Evolutionary conservation across 2,329 filamentous ascomycete species (phyloP), one percentile per base, ranked within the genome.

Genomic region (Paracamarosporium sp.): DNA sequence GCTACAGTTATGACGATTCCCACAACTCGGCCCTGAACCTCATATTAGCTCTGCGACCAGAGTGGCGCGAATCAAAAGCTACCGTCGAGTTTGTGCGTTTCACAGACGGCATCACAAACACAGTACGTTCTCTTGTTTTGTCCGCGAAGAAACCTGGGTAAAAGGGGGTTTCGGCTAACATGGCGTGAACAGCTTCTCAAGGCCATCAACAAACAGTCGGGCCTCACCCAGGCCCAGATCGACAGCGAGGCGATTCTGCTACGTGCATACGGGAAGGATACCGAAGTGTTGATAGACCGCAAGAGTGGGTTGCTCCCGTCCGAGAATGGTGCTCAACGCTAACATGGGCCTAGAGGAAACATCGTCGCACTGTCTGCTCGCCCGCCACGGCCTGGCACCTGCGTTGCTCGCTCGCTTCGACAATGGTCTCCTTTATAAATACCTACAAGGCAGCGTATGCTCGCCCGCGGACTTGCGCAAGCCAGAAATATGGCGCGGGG

Each of bases 31-130:
- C 93, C 52, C 83, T 91, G 60, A 85, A 86, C 63, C 86, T 99
- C 62, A 88, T 97, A 69, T 82, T 92, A 66, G 86, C 91, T 27
- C 83, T 97, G 60, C 86, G 89, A 58, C 93, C 93, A 11, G 88
- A 96, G 68, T 99, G 95, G 95, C 84, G 88, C 65, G 84, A 85
- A 46, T 81, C 85, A 33, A 87, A 88, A 63, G 90, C 91, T 56
- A 86, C 89, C 41, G 85, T 99, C 68, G 88, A 95, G 71, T 92
- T 98, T 73, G 85, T 92, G 65, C 89, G 91, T 63, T 99, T 98
- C 81, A 99, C 93, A 36, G 95, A 99, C 72, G 95, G 95, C 73
- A 99, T 98, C 80, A 99, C 95, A 65, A 99, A 99, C 79, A 98
- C 93, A 64, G 85, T 87, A 79, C 66, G 84, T 82, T 53, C 45